Percentiles rank a stretch among this genome's conserved stretches.
Evolutionary conservation across 768 basidiomycete species (phyloP).

Genomic region (Amanita pseudoporphyria): DNA sequence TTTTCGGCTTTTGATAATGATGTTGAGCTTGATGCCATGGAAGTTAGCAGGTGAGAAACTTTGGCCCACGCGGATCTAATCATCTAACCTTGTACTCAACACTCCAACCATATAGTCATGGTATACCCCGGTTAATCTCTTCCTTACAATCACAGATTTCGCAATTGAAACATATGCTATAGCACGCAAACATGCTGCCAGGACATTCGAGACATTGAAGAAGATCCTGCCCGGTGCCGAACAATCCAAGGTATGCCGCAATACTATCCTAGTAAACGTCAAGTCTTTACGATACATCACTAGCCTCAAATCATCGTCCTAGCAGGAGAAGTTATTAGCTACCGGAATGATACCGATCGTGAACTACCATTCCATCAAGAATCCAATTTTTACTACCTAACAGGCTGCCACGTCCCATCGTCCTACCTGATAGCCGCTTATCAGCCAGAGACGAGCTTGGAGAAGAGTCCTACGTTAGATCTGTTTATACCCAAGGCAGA

Average conservation of each 20-base stretch:
- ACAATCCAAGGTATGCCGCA: constrained; percentile 37
- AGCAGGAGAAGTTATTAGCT: constrained; percentile 52
- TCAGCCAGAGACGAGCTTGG: constrained; percentile 38
- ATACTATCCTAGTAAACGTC: neutral
- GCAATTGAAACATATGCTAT: constrained; percentile 6
- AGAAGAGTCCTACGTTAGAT: constrained; percentile 33
- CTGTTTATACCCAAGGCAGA: constrained; percentile 77
- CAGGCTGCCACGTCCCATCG: constrained; percentile 68
- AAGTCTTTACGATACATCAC: neutral
- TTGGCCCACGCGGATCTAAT: neutral
- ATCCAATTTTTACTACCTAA: constrained; percentile 84
- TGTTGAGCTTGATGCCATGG: constrained; percentile 29
- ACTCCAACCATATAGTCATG: constrained; percentile 11
- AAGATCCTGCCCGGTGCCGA: constrained; percentile 39
- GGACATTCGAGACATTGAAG: constrained; percentile 43
- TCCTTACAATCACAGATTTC: neutral
- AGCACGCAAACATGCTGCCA: constrained; percentile 45
- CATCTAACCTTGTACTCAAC: neutral
- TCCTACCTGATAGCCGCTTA: constrained; percentile 58
- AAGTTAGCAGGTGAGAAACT: constrained; percentile 9
- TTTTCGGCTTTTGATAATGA: constrained; percentile 63
- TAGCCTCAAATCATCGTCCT: constrained; percentile 66
- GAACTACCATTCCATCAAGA: constrained; percentile 64
- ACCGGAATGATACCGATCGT: constrained; percentile 78
- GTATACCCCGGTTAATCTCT: constrained; percentile 23